phyloP scores from a whole-genome alignment of 2,329 filamentous ascomycete species.

The Neofusicoccum ribis region DNA sequence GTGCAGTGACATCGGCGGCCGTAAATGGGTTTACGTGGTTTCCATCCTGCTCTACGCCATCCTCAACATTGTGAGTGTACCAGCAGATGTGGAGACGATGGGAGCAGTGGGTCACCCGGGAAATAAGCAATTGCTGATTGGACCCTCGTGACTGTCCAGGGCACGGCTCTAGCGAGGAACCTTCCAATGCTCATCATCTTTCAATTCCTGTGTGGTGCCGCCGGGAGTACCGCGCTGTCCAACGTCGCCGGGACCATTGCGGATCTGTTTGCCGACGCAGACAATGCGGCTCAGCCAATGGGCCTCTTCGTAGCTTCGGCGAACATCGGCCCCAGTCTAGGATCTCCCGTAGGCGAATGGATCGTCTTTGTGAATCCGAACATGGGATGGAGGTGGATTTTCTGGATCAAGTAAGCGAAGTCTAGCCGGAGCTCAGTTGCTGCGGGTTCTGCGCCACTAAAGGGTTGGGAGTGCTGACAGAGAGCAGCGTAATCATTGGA shows the following conservation, averaged over 20 bases:
- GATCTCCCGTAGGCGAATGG: constrained; percentile 19
- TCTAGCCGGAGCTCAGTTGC: no score
- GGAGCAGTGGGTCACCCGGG: neutral
- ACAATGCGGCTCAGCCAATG: constrained; percentile 21
- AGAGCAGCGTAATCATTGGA: constrained; percentile 18
- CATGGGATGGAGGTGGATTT: constrained; percentile 20
- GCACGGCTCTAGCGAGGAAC: constrained; percentile 13
- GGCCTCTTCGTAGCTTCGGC: constrained; percentile 20
- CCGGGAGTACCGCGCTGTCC: constrained; percentile 19
- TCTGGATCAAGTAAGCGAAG: constrained; percentile 18
- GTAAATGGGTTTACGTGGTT: constrained; percentile 20
- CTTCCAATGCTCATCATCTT: constrained; percentile 21
- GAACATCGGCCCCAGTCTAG: constrained; percentile 18
- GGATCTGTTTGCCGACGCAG: constrained; percentile 20
- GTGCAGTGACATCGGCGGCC: constrained; percentile 19
- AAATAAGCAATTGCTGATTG: neutral
- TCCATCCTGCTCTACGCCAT: constrained; percentile 19
- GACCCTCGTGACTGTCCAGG: neutral
- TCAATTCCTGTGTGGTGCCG: constrained; percentile 20
- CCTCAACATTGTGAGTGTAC: constrained; percentile 17
- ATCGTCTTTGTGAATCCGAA: constrained; percentile 17
- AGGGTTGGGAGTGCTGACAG: neutral
- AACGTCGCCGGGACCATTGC: constrained; percentile 21
- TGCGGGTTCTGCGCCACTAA: no score
- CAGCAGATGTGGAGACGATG: neutral